Evolutionary conservation across 208 protist genomes (phyloP), one percentile per base, ranked within the genome.

Genomic region (Leishmania turanica): DNA sequence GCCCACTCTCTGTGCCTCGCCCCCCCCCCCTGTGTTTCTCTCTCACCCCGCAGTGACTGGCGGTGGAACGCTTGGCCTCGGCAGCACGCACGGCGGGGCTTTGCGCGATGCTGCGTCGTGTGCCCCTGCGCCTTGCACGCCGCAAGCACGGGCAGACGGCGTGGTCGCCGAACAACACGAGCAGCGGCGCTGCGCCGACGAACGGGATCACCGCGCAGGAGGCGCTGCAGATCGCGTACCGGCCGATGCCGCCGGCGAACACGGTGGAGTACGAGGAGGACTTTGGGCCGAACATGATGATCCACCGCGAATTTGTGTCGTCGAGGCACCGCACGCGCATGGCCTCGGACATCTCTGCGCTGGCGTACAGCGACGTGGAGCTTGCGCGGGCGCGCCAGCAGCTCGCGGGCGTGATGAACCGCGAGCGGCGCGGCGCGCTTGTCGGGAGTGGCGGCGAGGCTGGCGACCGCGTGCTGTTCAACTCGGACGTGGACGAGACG

Each of bases 231-330:
- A 94, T 97, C 56, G 90, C 89, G 19, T 96, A 97, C 85, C 92
- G 94, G 21, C 94, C 94, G 15, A 91, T 96, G 92, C 94, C 94
- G 54, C 86, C 81, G 34, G 73, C 77, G 24, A 86, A 95, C 49
- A 96, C 91, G 37, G 94, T 97, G 1, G 92, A 97, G 86, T 95
- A 96, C 85, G 92, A 97, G 79, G 92, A 97, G 77, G 94, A 97
- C 80, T 97, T 95, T 81, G 92, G 92, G 21, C 83, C 81, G 68
- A 96, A 91, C 75, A 84, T 97, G 81, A 94, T 96, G 84, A 92
- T 97, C 47, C 94, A 97, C 76, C 94, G 94, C 62, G 92, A 97
- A 88, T 97, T 92, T 65, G 83, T 97, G 49, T 93, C 94, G 21
- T 84, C 89, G 58, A 86, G 85, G 79, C 78, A 90, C 77, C 90